Conservation (phyloP, 2,329 filamentous ascomycete genomes). For the Botrytis elliptica region DNA sequence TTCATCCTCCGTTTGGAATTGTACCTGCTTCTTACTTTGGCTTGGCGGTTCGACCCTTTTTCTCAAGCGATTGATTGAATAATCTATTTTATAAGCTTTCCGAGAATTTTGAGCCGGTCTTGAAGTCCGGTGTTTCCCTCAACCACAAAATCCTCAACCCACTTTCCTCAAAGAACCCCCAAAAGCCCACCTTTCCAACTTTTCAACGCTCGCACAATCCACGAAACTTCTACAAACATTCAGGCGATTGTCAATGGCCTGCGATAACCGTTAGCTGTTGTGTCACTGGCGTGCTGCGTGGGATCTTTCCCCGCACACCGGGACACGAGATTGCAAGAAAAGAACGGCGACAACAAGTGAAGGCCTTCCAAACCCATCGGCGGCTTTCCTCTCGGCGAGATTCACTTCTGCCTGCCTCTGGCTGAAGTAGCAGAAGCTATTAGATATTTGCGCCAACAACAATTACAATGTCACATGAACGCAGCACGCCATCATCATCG, state of each 20-base stretch:
- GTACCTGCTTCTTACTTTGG: slow-evolving; percentile 10
- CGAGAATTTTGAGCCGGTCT: slow-evolving; percentile 9
- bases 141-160: slow-evolving; percentile 13
- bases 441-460: slow-evolving; percentile 40
- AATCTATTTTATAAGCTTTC: slow-evolving; percentile 9
- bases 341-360: slow-evolving; percentile 28
- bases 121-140: background rate
- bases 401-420: slow-evolving; percentile 11
- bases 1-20: background rate
- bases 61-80: slow-evolving; percentile 7
- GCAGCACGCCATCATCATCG: slow-evolving; percentile 41
- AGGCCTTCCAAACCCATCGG: background rate
- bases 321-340: slow-evolving; percentile 42
- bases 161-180: slow-evolving; percentile 6
- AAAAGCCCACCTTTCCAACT: slow-evolving; percentile 15
- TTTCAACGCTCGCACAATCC: slow-evolving; percentile 1
- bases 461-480: slow-evolving; percentile 47
- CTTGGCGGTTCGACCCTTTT: slow-evolving; percentile 12
- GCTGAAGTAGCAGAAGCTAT: slow-evolving; percentile 36
- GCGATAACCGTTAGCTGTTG: slow-evolving; percentile 53
- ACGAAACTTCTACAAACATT: slow-evolving; percentile 1
- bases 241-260: slow-evolving; percentile 52
- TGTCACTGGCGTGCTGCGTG: slow-evolving; percentile 57
- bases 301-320: slow-evolving; percentile 59
- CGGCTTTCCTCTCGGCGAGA: background rate